Conservation (phyloP, 805 yeast species). For the Naumovozyma baii region DNA sequence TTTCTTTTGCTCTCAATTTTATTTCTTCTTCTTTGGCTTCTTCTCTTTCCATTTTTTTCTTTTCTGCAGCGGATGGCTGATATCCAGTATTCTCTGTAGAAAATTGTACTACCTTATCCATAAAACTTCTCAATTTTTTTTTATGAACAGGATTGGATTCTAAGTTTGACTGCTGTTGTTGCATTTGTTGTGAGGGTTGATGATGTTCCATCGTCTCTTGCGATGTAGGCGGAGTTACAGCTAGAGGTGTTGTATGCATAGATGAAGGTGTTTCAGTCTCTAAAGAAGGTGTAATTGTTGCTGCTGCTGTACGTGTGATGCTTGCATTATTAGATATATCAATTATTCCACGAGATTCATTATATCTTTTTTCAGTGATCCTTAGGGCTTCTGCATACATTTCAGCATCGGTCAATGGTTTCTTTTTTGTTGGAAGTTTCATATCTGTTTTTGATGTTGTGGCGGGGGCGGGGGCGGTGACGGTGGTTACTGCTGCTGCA, state of each 20-base stretch:
- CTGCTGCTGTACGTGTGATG: not conserved
- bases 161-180: not conserved
- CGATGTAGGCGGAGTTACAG: not conserved
- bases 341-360: slow-evolving; percentile 6
- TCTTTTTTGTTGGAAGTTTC: slow-evolving; percentile 2
- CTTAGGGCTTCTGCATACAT: slow-evolving; percentile 49
- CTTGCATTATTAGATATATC: not conserved
- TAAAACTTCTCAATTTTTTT: slow-evolving; percentile 13
- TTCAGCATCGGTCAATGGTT: slow-evolving; percentile 35
- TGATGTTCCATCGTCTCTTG: not conserved
- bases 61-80: slow-evolving; percentile 19
- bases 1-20: slow-evolving; percentile 3
- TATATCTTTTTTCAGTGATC: slow-evolving; percentile 41
- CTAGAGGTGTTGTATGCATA: not conserved
- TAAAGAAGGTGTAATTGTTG: not conserved
- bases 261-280: not conserved
- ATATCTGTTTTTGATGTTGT: too few species aligned
- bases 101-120: slow-evolving; percentile 26
- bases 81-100: slow-evolving; percentile 29
- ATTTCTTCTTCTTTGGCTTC: not conserved
- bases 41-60: slow-evolving; percentile 5
- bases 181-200: not conserved
- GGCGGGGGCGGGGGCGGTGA: too few species aligned
- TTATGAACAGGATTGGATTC: slow-evolving; percentile 1
- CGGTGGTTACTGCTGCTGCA: not conserved